Evolutionary conservation across 176 grass and related monocot species (phyloP).

Genomic region (Chloris gayana): DNA sequence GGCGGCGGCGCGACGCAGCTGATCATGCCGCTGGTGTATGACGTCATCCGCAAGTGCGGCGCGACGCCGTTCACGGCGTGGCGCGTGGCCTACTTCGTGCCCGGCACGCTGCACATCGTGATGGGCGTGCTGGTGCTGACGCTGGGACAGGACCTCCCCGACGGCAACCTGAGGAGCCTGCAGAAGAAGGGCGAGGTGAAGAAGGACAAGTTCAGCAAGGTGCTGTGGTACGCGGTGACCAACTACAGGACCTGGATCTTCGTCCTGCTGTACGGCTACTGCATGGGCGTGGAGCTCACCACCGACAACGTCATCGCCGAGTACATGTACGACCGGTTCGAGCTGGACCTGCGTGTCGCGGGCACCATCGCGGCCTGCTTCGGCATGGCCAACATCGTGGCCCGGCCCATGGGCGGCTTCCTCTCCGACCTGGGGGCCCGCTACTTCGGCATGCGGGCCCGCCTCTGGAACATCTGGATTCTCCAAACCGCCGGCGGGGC

Average conservation of each 20-base stretch:
- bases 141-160: constrained; percentile 86
- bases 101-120: constrained; percentile 54
- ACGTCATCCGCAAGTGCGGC: constrained; percentile 60
- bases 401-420: constrained; percentile 63
- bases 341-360: constrained; percentile 70
- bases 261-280: constrained; percentile 86
- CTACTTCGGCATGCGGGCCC: constrained; percentile 71
- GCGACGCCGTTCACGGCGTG: constrained; percentile 60
- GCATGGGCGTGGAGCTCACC: constrained; percentile 92
- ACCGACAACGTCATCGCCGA: constrained; percentile 92
- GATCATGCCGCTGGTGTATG: constrained; percentile 89
- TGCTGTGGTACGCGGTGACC: constrained; percentile 64
- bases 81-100: constrained; percentile 80
- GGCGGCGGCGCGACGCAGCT: constrained; percentile 91
- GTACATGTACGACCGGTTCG: constrained; percentile 79
- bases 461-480: constrained; percentile 92
- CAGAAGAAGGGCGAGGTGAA: constrained; percentile 66
- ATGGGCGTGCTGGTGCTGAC: constrained; percentile 74
- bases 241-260: constrained; percentile 95
- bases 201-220: constrained; percentile 81
- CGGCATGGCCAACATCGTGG: constrained; percentile 85
- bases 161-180: constrained; percentile 64
- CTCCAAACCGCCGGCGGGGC: constrained; percentile 84
- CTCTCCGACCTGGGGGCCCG: constrained; percentile 61
- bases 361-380: constrained; percentile 87